Base-by-base conservation (phyloP, 2,329 filamentous ascomycete genomes). In the Chaetothyriales sp. region DNA sequence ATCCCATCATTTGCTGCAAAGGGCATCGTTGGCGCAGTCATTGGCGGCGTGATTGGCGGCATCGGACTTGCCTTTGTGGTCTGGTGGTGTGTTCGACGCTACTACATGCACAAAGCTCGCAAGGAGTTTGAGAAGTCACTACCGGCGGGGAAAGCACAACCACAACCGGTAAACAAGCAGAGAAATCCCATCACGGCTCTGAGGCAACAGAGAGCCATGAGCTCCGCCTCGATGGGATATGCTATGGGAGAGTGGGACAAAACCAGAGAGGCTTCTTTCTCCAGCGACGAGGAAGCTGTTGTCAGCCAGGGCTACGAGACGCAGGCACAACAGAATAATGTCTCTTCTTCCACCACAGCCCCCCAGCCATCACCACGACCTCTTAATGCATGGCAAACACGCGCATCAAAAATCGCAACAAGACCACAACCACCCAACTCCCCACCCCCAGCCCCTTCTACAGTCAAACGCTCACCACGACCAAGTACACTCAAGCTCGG, bases 1-100 rank as follows among this genome's bases (percentile, higher is more conserved):
- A 47, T 55, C 12, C 51, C 49, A 18, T 46, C 49, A 9, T 59
- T 60, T 45, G 28, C 44, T 10, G 44, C 46, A 15, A 53, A 49
- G 8, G 59, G 60, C 12, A 25, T 59, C 18, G 53, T 54, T 3
- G 60, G 60, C 18, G 59, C 59, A 3, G 56, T 62, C 18, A 19
- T 62, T 2, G 59, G 54, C 10, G 59, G 67, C 5, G 49, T 70
- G 1, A 53, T 65, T 1, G 63, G 59, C 2, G 66, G 65, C 9
- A 53, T 60, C 15, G 59, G 51, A 42, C 28, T 61, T 5, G 50
- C 50, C 2, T 59, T 58, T 42, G 22, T 51, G 2, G n/a, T 51
- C 25, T 54, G 50, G 48, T 60, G 55, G 50, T 47, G 45, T 39
- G 32, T 12, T 39, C 32, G 32, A 39, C 42, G 22, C 26, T 19